Evolutionary conservation across 1,284 basidiomycete species (phyloP).

Genomic region (Irpex lacteus): DNA sequence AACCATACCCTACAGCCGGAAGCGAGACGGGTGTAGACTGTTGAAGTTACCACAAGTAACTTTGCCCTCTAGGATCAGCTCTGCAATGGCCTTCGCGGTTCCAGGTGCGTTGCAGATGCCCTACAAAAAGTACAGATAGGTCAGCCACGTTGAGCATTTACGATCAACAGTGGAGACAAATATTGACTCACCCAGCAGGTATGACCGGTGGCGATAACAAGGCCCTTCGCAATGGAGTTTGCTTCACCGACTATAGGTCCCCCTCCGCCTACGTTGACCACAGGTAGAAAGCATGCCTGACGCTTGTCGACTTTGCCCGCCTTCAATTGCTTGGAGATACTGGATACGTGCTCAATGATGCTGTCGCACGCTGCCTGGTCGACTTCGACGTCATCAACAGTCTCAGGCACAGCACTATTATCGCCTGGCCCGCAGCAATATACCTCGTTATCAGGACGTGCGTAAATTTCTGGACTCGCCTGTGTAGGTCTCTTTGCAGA

Average conservation of each 20-base stretch:
- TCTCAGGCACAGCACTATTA: constrained; percentile 51
- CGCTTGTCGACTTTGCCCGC: constrained; percentile 46
- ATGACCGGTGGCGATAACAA: constrained; percentile 66
- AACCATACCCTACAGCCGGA: neutral
- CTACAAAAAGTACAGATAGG: constrained; percentile 30
- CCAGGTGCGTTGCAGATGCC: constrained; percentile 74
- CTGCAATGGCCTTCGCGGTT: constrained; percentile 57
- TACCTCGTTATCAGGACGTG: constrained; percentile 64
- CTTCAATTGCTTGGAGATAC: constrained; percentile 54
- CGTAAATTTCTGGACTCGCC: constrained; percentile 66
- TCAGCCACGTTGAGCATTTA: neutral
- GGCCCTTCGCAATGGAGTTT: constrained; percentile 42
- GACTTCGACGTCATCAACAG: constrained; percentile 60
- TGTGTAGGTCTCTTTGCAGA: constrained; percentile 7
- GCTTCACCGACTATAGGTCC: constrained; percentile 66
- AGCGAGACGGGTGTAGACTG: constrained; percentile 39
- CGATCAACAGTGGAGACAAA: too few relatives aligned
- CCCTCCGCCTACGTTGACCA: constrained; percentile 38
- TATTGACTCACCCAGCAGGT: constrained; percentile 42
- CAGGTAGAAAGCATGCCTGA: constrained; percentile 72
- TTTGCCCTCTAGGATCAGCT: constrained; percentile 56
- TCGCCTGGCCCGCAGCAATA: constrained; percentile 72
- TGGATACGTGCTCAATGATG: constrained; percentile 50
- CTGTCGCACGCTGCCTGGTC: constrained; percentile 52
- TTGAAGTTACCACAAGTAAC: constrained; percentile 48